These are phyloP conservation scores for Penicillium goetzii DNA, from an alignment of 495 filamentous ascomycete species.

Conservation along the genomic window DNA sequence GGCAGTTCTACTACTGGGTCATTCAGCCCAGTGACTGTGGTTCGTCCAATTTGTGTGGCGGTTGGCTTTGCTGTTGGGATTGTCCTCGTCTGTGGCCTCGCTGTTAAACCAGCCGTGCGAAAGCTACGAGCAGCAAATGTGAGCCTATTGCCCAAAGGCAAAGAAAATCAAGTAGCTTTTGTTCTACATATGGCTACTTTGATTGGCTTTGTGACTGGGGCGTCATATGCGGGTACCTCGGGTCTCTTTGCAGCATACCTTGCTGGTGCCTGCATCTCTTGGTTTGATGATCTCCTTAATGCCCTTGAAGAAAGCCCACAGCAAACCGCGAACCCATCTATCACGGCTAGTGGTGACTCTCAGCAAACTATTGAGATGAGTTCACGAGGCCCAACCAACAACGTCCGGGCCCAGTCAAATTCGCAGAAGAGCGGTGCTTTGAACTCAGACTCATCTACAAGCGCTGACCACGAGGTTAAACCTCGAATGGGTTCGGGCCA, in stretches of 20 bases:
- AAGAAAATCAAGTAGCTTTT: conserved; percentile 34
- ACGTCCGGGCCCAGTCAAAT: neutral
- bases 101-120: conserved; percentile 43
- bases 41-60: conserved; percentile 63
- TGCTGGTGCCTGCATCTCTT: conserved; percentile 62
- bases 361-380: neutral
- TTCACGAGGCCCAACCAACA: neutral
- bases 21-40: conserved; percentile 48
- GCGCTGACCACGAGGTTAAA: neutral
- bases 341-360: neutral
- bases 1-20: conserved; percentile 34
- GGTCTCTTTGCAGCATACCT: conserved; percentile 72
- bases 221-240: conserved; percentile 68
- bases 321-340: neutral
- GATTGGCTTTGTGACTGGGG: conserved; percentile 57
- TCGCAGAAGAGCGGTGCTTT: neutral
- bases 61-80: conserved; percentile 56
- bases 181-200: conserved; percentile 50
- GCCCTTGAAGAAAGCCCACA: conserved; percentile 8
- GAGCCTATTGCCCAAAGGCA: conserved; percentile 22
- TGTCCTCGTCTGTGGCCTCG: conserved; percentile 49
- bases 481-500: conserved; percentile 33
- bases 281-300: conserved; percentile 47
- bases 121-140: conserved; percentile 7
- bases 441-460: neutral